Evolutionary conservation across 768 basidiomycete genomes (phyloP).

Genomic region (Auricularia heimuer): DNA sequence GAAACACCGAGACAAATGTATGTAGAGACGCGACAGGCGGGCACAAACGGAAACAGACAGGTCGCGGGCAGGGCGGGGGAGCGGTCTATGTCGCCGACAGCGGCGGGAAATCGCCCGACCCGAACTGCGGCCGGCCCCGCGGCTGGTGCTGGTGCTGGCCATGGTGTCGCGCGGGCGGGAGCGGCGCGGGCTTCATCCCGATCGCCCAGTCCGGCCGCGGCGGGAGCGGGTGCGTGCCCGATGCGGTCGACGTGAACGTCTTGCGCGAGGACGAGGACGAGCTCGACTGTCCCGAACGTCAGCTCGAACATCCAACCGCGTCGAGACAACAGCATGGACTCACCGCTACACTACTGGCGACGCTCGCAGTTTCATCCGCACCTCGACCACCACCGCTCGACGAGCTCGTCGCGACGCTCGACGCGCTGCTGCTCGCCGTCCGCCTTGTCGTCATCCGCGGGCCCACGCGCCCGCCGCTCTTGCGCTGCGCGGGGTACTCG

Average conservation of each 20-base stretch:
- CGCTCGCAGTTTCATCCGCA: background rate
- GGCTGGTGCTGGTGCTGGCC: background rate
- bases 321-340: background rate
- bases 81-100: background rate
- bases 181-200: constrained; percentile 44
- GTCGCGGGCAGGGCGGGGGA: background rate
- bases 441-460: background rate
- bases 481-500: background rate
- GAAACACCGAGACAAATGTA: too few species aligned
- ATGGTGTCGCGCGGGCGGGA: background rate
- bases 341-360: constrained; percentile 2
- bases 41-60: too few species aligned
- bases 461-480: background rate
- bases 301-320: background rate
- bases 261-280: constrained; percentile 67
- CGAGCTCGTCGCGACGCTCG: background rate
- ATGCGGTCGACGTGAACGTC: constrained; percentile 64
- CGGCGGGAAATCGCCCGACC: background rate
- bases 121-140: background rate
- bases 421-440: background rate
- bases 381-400: background rate
- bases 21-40: too few species aligned
- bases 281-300: constrained; percentile 5
- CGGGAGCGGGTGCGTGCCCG: constrained; percentile 71
- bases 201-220: constrained; percentile 85